Base-by-base conservation (phyloP, 75 land plant genomes). In the Adiantum capillusveneris region DNA sequence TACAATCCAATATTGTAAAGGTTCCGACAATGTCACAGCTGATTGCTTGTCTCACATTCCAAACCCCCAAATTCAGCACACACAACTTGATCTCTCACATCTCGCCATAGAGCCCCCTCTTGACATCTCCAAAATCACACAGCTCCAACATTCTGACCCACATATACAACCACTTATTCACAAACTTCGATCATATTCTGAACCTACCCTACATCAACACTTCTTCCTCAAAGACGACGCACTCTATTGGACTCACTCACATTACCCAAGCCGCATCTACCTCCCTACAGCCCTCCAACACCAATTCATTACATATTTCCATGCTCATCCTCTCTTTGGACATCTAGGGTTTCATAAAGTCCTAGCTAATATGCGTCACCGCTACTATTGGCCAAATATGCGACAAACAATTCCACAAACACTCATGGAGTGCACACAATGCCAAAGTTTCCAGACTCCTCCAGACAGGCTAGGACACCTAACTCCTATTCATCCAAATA, bases 331-430 rank as follows among this genome's bases (percentile, higher is more conserved):
- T 5, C 5, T 48, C 6, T 48, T 19, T 13, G 51, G 51, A 12
- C 51, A 48, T 19, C 20, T 48, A 20, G 51, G 51, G 5, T 48
- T 48, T 48, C 51, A 48, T 20, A 48, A 48, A 19, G 18, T 48
- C 6, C 20, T 48, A 18, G 6, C 11, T 6, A 48, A 48, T 6
- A 11, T 48, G 5, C 9, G 51, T 16, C 5, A 12, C 9, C 5
- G 29, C 9, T 30, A 11, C 29, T 56, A 30, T 13, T 20, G 57
- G 57, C 57, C 57, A 30, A 25, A 20, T 2, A 27, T 56, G 29
- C 5, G 57, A 11, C 12, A 27, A 18, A n/a, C 7, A 11, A n/a
- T 30, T 2, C 14, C 29, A 30, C 22, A 56, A 9, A 13, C 5
- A 6, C 14, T 27, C 6, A 56, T 13, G 18, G 19, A 12, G 18